Conservation (phyloP, 2,329 filamentous ascomycete genomes). For the Penicillium sp. region DNA sequence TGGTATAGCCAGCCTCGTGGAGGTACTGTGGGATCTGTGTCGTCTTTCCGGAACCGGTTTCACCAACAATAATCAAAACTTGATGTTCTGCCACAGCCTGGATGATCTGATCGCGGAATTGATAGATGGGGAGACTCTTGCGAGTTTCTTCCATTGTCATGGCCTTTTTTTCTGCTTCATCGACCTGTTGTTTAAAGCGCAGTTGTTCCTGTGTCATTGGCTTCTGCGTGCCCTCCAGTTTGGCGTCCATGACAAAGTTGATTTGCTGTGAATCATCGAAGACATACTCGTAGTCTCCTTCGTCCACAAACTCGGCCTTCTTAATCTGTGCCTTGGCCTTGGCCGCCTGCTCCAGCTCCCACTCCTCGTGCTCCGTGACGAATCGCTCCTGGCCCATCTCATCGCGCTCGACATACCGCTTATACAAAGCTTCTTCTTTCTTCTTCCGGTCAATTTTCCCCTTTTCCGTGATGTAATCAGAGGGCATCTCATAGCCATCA, state of each 20-base stretch:
- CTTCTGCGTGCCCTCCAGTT: conserved; percentile 68
- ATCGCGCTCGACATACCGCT: conserved; percentile 82
- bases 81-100: conserved; percentile 84
- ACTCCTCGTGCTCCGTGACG: conserved; percentile 91
- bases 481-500: conserved; percentile 89
- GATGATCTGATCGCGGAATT: conserved; percentile 80
- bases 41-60: conserved; percentile 93
- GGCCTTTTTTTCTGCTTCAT: conserved; percentile 84
- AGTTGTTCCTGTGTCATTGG: conserved; percentile 74
- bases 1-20: conserved; percentile 85
- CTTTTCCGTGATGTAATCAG: conserved; percentile 93
- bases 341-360: conserved; percentile 84
- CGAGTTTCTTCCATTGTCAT: conserved; percentile 86
- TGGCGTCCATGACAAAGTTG: conserved; percentile 75
- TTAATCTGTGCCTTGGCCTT: conserved; percentile 86
- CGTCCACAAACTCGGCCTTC: conserved; percentile 69
- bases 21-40: conserved; percentile 94
- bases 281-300: conserved; percentile 87
- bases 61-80: conserved; percentile 86
- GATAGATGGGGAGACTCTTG: conserved; percentile 85
- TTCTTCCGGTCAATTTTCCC: conserved; percentile 83
- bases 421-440: conserved; percentile 87
- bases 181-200: conserved; percentile 74
- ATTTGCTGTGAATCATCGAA: conserved; percentile 88
- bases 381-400: conserved; percentile 85